Base-by-base conservation (phyloP, 306 rosid genomes). In the Vicia faba region DNA sequence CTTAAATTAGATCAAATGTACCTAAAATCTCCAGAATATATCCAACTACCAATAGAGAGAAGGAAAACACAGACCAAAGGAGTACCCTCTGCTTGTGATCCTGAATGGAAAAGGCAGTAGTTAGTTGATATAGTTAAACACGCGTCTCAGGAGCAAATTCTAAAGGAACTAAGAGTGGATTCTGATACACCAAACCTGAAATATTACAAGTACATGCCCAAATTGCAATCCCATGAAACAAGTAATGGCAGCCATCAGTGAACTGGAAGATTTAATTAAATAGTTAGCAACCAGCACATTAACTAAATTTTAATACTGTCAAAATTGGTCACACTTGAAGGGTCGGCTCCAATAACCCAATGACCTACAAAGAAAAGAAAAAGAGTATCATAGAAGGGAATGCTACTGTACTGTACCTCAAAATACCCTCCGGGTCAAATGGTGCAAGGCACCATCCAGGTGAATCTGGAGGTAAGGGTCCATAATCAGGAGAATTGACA, bases 381-480 rank as follows among this genome's bases (percentile, higher is more conserved):
- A 44, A n/a, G 63, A 50, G 20, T 16, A 77, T 20, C 38, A 75
- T 28, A 66, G 41, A 60, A 58, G 33, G 71, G 31, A 66, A 38
- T 49, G 19, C 51, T 74, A 64, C 49, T 67, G 4, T 74, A 64
- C 49, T 67, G 4, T 12, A 89, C 96, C 96, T 86, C 78, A 86
- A 75, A 51, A 84, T 81, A 68, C 96, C 96, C 85, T 89, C 93
- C 1, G 88, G 87, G 44, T 87, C 96, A 84, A 87, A 87, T 65
- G 96, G 96, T 9, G 93, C 93, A 59, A 81, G 78, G 83, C 96
- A 89, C 91, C 91, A 89, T 33, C 61, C 86, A 29, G 96, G 91
- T 68, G 89, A 75, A 81, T 81, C 62, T 64, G 83, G 81, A 25
- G 87, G 93, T 75, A 87, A 75, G 62, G 96, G 89, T 69, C 91